Evolutionary conservation across 805 yeast genomes (phyloP), one percentile per base, ranked within the genome.

Genomic region (Brettanomyces nanus): DNA sequence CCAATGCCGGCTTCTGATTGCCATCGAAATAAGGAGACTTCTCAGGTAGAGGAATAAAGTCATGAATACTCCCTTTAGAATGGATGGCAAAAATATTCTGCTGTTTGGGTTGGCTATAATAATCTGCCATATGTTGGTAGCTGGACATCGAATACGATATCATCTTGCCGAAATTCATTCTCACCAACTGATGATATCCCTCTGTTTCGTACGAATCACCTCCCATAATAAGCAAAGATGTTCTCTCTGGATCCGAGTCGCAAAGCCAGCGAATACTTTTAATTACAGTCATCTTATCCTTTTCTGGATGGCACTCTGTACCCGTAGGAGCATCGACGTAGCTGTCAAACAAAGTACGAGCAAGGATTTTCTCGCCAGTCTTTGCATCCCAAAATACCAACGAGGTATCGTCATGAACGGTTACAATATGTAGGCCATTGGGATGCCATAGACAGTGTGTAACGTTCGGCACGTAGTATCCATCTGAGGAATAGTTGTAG

Each of bases 351-450:
- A 81, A 43, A 1, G 84, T 71, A 47, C 97, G 71, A 1, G 96
- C 92, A 38, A 78, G 78, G 11, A 92, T 64, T 31, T 77, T 60
- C 13, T 75, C 73, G 1, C 94, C 96, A 27, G 78, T 78, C 23
- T 77, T 69, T 1, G 85, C 82, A 58, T 92, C 98, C 97, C 97
- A 92, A 53, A 92, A 92, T 2, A 77, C 95, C 27, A 92, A 51
- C 0, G 94, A 73, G 38, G 90, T 90, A 52, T 89, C 95, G 18
- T 66, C 77, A 57, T 90, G 94, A 2, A 77, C 71, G 0, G 95
- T 80, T 17, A 84, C 69, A 3, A 85, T 62, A 53, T 89, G 95
- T 32, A 87, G 69, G 0, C 97, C 96, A 53, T 86, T 86, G 3
- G 99, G 98, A 58, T 90, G 97, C 75, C 85, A 92, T 25, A 75